Base-by-base conservation (phyloP, 768 basidiomycete species). In the Pulveroboletus sp. region DNA sequence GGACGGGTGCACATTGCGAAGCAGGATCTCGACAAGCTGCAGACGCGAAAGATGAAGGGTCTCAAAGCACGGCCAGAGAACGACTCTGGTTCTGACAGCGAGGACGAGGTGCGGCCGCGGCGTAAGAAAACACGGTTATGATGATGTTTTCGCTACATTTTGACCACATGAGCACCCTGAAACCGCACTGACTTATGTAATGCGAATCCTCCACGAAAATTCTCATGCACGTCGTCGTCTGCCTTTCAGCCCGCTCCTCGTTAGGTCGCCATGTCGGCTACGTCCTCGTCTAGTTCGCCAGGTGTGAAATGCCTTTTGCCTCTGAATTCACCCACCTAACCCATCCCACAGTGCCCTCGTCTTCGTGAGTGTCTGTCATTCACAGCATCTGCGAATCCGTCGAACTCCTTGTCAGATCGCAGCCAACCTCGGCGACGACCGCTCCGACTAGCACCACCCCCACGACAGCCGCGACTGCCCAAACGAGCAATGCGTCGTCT, bases 41-140 rank as follows among this genome's bases (percentile, higher is more conserved):
- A 96, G 76, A 85, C 85, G 50, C 79, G 93, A 63, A 96, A 96
- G 77, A 95, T 98, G 91, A 98, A 96, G 73, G 95, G 91, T 10
- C 68, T 99, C 54, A 89, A 84, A 64, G 63, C 65, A 29, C 70
- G 64, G 35, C 49, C 46, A 27, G 55, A 49, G 10, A 50, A 22
- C 3, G 43, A 44, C 5, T 43, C 45, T 17, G 36, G 31, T 3
- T 50, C 36, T 10, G 54, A 53, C n/a, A 50, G 35, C 22, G 63
- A 45, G 30, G 67, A 56, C 35, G 57, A 60, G 29, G 68, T 51
- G 56, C 42, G 8, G 36, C 40, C 22, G 49, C 42, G 30, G 26
- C 54, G 42, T 13, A 65, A 65, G 34, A 49, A 50, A 29, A 45
- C 43, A 46, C 40, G 57, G 56, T 37, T n/a, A 30, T 56, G 49